phyloP scores from a whole-genome alignment of 371 early-diverging fungal genomes.

The Sporodiniella umbellata region DNA sequence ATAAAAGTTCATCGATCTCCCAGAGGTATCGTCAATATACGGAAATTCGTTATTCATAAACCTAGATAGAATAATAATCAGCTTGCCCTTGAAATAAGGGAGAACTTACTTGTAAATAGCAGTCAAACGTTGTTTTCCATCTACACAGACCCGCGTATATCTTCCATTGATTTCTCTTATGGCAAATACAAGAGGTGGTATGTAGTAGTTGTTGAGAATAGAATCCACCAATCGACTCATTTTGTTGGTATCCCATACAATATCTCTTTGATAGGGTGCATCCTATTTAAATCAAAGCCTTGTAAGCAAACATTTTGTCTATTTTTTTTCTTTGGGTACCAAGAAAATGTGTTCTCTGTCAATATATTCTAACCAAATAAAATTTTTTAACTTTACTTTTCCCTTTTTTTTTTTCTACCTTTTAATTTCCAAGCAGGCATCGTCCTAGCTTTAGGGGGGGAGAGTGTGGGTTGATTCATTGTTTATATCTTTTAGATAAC shows the following conservation, averaged over 20 bases:
- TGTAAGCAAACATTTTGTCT: no score
- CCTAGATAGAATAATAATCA: conserved; percentile 5
- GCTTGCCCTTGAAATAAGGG: no score
- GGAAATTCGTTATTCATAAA: conserved; percentile 40
- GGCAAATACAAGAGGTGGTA: conserved; percentile 35
- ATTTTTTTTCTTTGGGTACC: no score
- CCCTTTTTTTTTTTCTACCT: not conserved
- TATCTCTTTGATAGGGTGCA: conserved; percentile 37
- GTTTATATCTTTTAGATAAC: no score
- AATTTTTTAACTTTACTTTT: not conserved
- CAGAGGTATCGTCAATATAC: conserved; percentile 13
- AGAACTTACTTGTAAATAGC: conserved; percentile 23
- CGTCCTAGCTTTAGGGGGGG: not conserved
- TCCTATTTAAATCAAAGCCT: conserved; percentile 34
- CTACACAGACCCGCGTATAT: conserved; percentile 24
- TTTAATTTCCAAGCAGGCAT: conserved; percentile 7
- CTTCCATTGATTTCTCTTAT: conserved; percentile 4
- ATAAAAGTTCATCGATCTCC: conserved; percentile 5
- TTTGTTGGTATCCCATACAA: conserved; percentile 27
- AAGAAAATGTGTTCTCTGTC: conserved; percentile 1
- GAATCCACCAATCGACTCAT: conserved; percentile 38
- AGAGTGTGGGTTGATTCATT: not conserved
- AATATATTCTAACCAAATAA: conserved; percentile 3
- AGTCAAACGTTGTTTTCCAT: conserved; percentile 40
- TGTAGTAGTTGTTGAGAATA: conserved; percentile 31